Percentiles rank a stretch among this genome's conserved stretches.
Conservation (phyloP, 2,329 filamentous ascomycete genomes). For the Dactylellina parvicollis region DNA sequence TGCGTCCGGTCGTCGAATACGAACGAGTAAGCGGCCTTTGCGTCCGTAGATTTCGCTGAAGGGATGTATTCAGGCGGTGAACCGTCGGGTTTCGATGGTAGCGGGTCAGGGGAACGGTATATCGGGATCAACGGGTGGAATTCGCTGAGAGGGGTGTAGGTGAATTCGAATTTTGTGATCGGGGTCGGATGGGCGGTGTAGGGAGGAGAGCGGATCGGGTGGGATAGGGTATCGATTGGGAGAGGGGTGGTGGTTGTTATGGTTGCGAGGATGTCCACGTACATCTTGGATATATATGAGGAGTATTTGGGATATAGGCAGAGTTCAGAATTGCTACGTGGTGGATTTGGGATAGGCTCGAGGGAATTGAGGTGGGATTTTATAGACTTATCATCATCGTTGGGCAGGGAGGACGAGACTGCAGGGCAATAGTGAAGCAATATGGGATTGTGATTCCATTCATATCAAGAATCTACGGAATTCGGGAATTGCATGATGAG, state of each 20-base stretch:
- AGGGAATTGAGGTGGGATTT: too few species aligned
- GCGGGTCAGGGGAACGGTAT: constrained; percentile 15
- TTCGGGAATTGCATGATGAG: too few species aligned
- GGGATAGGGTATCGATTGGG: neutral
- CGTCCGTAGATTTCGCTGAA: neutral
- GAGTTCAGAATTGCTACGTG: too few species aligned
- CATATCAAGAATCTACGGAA: too few species aligned
- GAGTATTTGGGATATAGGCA: too few species aligned
- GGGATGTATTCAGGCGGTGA: constrained; percentile 21
- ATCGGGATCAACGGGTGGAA: constrained; percentile 18
- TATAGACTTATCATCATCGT: too few species aligned
- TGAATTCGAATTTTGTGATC: constrained; percentile 4
- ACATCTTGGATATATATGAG: too few species aligned
- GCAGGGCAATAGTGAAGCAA: too few species aligned
- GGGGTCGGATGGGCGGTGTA: neutral
- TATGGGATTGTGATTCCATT: too few species aligned
- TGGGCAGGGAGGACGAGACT: too few species aligned
- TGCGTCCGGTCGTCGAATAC: constrained; percentile 13
- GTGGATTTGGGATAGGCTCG: too few species aligned
- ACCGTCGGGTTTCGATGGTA: neutral
- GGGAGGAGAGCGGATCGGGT: neutral
- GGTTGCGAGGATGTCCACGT: neutral
- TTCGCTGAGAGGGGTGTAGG: neutral
- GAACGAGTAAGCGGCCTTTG: constrained; percentile 7
- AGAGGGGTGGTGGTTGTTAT: neutral